These are phyloP conservation scores for Ogataea angusta DNA, from an alignment of 805 yeast genomes.

Conservation along the genomic window DNA sequence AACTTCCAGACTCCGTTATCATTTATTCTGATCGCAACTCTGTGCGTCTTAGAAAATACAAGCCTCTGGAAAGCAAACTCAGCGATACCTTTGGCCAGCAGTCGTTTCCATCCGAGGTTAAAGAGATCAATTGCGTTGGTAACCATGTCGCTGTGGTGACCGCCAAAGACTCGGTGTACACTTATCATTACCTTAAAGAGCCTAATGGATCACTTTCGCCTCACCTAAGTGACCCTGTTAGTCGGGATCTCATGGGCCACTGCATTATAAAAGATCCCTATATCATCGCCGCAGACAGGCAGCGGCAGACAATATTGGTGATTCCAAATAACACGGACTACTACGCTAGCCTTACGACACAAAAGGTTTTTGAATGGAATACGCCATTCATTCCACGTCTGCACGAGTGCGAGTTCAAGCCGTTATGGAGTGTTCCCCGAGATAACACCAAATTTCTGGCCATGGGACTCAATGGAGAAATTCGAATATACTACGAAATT, in stretches of 20 bases:
- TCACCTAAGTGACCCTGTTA: slow-evolving; percentile 18
- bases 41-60: slow-evolving; percentile 18
- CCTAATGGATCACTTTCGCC: slow-evolving; percentile 7
- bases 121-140: slow-evolving; percentile 23
- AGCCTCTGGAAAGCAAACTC: slow-evolving; percentile 22
- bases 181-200: slow-evolving; percentile 18
- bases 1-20: slow-evolving; percentile 24
- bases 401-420: slow-evolving; percentile 25
- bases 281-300: slow-evolving; percentile 20
- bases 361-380: slow-evolving; percentile 1
- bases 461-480: slow-evolving; percentile 39
- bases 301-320: slow-evolving; percentile 18
- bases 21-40: slow-evolving; percentile 20
- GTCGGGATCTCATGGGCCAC: slow-evolving; percentile 24
- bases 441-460: slow-evolving; percentile 20
- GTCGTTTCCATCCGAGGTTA: slow-evolving; percentile 17
- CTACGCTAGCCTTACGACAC: background rate
- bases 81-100: slow-evolving; percentile 14
- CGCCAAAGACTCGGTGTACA: slow-evolving; percentile 26
- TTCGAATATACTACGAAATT: slow-evolving; percentile 24
- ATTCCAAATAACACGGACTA: background rate
- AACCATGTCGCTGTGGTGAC: slow-evolving; percentile 28
- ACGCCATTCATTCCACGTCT: slow-evolving; percentile 35
- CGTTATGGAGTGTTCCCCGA: slow-evolving; percentile 32
- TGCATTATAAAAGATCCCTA: slow-evolving; percentile 16